Conservation (phyloP, 805 yeast genomes). For the Saturnispora silvae region DNA sequence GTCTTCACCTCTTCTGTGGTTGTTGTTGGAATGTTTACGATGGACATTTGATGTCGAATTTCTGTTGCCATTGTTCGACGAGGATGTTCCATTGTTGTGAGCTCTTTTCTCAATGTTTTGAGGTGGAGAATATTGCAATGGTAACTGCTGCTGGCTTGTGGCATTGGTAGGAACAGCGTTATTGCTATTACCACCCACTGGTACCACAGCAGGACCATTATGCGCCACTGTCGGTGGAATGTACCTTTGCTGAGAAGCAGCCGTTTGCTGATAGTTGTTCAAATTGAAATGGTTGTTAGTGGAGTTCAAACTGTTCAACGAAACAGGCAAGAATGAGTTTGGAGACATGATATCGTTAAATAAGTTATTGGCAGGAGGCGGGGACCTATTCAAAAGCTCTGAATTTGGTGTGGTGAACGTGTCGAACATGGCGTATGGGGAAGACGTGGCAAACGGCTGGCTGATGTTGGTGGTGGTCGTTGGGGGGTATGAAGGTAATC, state of each 20-base stretch:
- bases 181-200: no score
- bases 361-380: conserved; percentile 4
- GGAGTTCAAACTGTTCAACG: conserved; percentile 5
- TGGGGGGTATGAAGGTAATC: not conserved
- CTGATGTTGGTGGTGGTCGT: not conserved
- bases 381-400: conserved; percentile 7
- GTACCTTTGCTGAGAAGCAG: conserved; percentile 2
- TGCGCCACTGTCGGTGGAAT: not conserved
- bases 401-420: conserved; percentile 3
- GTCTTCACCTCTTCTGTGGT: conserved; percentile 44
- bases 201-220: no score
- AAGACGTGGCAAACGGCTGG: conserved; percentile 7
- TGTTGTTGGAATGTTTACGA: conserved; percentile 25
- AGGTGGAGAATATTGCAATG: not conserved
- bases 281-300: conserved; percentile 1
- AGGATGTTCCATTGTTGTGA: conserved; percentile 5
- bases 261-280: conserved; percentile 1
- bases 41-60: conserved; percentile 26
- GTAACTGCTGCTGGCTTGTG: not conserved
- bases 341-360: conserved; percentile 7
- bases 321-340: conserved; percentile 5
- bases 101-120: not conserved
- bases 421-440: conserved; percentile 4
- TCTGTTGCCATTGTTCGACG: no score
- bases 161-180: not conserved